phyloP scores from a whole-genome alignment of 2,329 filamentous ascomycete genomes.

The Pseudogymnoascus sp. region DNA sequence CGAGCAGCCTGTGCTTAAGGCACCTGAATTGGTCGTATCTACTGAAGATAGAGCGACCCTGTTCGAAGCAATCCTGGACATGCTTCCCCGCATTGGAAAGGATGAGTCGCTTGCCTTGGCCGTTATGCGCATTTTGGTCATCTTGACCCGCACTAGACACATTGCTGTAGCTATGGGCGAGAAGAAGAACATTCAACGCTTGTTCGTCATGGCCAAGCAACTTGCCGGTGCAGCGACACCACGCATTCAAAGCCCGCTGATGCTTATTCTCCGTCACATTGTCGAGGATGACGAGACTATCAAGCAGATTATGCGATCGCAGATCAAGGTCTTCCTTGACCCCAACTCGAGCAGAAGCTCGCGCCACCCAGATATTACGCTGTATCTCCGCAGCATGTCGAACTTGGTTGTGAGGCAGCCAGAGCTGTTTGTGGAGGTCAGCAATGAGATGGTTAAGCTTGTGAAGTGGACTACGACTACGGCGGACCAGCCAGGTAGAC shows the following conservation, averaged over 20 bases:
- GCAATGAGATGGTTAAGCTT: constrained; percentile 76
- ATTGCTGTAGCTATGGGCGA: constrained; percentile 73
- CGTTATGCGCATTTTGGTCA: constrained; percentile 74
- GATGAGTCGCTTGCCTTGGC: constrained; percentile 79
- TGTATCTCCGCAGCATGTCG: constrained; percentile 70
- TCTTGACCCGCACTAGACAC: constrained; percentile 72
- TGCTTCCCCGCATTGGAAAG: constrained; percentile 81
- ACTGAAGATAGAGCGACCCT: constrained; percentile 61
- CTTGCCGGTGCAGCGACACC: constrained; percentile 72
- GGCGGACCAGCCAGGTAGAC: constrained; percentile 35
- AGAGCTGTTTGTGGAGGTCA: constrained; percentile 77
- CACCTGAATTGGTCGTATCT: constrained; percentile 56
- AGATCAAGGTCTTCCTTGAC: constrained; percentile 75
- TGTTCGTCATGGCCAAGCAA: constrained; percentile 95
- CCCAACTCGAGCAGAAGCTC: constrained; percentile 38
- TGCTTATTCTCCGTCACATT: constrained; percentile 84
- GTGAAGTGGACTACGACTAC: constrained; percentile 46
- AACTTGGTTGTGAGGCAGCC: constrained; percentile 76
- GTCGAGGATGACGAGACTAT: constrained; percentile 89
- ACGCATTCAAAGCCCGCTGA: constrained; percentile 55
- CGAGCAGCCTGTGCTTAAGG: constrained; percentile 48
- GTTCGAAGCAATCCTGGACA: constrained; percentile 70
- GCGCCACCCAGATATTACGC: constrained; percentile 60
- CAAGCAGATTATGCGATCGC: constrained; percentile 83
- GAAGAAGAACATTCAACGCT: constrained; percentile 78